Conservation (phyloP, 108 stramenopile species). For the Aurantiochytrium sp. region DNA sequence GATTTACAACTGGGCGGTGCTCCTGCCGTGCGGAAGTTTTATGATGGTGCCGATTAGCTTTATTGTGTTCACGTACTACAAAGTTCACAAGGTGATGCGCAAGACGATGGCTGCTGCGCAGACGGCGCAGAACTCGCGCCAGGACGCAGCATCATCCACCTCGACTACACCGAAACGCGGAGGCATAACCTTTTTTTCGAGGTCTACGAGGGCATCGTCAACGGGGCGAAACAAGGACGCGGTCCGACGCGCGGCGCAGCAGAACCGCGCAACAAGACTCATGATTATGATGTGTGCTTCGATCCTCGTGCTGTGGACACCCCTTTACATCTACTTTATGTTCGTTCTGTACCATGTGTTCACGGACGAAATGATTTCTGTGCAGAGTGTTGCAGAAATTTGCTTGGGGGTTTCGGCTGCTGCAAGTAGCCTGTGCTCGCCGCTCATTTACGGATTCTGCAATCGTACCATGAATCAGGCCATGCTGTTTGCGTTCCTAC, state of each 20-base stretch:
- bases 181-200: neutral
- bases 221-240: neutral
- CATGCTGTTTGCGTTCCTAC: neutral
- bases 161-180: neutral
- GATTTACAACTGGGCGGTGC: neutral
- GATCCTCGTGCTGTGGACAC: neutral
- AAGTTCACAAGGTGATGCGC: neutral
- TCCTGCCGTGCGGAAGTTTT: neutral
- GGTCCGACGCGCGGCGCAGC: neutral
- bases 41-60: neutral
- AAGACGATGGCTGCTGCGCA: neutral
- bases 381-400: neutral
- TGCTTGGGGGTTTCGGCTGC: neutral
- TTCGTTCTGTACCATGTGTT: neutral
- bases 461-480: neutral
- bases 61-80: neutral
- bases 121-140: neutral
- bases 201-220: neutral
- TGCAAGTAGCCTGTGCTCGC: neutral
- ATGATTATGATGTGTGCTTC: slow-evolving; percentile 15
- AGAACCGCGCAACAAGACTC: neutral
- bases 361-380: neutral
- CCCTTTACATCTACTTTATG: neutral
- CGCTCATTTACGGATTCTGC: neutral
- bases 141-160: neutral